A percentile compares a stretch with the other conserved stretches of the same genome.
Evolutionary conservation across 768 basidiomycete genomes (phyloP).

Genomic region (Collybiopsis luxurians): DNA sequence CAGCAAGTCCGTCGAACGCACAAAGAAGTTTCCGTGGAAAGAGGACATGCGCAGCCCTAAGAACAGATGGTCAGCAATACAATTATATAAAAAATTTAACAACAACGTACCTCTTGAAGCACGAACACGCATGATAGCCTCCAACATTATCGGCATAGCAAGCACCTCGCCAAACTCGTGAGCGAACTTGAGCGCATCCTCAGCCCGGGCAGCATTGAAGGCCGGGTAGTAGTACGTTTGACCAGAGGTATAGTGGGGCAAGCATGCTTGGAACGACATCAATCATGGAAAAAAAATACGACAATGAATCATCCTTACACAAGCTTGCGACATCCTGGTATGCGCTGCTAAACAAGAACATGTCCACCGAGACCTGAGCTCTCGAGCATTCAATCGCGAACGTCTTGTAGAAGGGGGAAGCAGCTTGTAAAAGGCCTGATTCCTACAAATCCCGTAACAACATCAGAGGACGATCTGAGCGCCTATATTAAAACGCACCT

Average conservation of each 20-base stretch:
- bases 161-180: constrained; percentile 94
- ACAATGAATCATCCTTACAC: constrained; percentile 42
- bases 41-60: constrained; percentile 90
- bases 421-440: constrained; percentile 89
- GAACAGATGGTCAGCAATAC: constrained; percentile 6
- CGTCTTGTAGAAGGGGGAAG: constrained; percentile 94
- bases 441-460: constrained; percentile 41
- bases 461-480: no score
- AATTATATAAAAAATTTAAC: not conserved
- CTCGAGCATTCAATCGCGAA: constrained; percentile 99
- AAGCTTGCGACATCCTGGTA: constrained; percentile 97
- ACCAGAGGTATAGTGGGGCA: constrained; percentile 97
- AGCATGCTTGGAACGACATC: constrained; percentile 52
- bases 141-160: constrained; percentile 92
- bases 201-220: constrained; percentile 91
- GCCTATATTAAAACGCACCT: constrained; percentile 36
- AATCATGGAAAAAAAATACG: not conserved
- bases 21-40: constrained; percentile 99
- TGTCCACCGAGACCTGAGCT: constrained; percentile 95
- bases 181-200: constrained; percentile 97
- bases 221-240: constrained; percentile 99
- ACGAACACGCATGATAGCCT: constrained; percentile 97
- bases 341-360: constrained; percentile 94
- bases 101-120: constrained; percentile 77
- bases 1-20: constrained; percentile 93